Evolutionary conservation across 371 early-diverging fungal genomes (phyloP), one percentile per base, ranked within the genome.

Genomic region (Capillidium heterosporum): DNA sequence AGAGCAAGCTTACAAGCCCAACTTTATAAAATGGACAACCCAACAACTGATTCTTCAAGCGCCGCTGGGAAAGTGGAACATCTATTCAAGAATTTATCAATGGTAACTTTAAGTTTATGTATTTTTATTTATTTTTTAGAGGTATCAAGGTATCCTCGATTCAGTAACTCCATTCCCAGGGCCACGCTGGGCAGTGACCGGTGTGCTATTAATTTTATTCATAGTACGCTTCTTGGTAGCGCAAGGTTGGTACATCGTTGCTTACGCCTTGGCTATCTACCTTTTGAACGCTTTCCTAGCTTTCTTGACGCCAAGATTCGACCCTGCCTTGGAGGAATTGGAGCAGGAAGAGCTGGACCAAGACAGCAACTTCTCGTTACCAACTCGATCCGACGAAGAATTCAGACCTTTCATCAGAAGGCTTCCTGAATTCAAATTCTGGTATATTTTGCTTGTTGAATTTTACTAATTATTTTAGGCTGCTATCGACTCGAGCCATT

Each of bases 371-470:
- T 80, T 82, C 7, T 67, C 78, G 42, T 68, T 96, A 61, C 97
- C 97, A 1, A 81, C 77, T 31, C 81, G 82, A 56, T 77, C 72
- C 3, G 94, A 95, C 61, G 97, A 99, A 59, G 98, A 99, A 71
- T 98, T 98, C 63, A 77, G 84, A 52, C 99, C 99, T 2, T 99
- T 99, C 69, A 89, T 99, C 57, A 75, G 99, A 62, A 75, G 96
- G 60, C 74, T 99, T 47, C 99, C 99, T n/a, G 99, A 99, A 72
- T 98, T 97, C 76, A 94, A 95, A 67, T 98, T 95, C 67, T 99
- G 99, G 99, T 84, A 74, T 61, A 69, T 59, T 19, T 49, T 8
- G 21, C 19, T n/a, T 51, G 23, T 32, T 13, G 44, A 15, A 10
- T 39, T 32, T 24, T 15, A 47, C 28, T 21, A 32, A 57, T 21